Conservation (phyloP, 129 eudicot genomes). For the Cynara cardunculus region DNA sequence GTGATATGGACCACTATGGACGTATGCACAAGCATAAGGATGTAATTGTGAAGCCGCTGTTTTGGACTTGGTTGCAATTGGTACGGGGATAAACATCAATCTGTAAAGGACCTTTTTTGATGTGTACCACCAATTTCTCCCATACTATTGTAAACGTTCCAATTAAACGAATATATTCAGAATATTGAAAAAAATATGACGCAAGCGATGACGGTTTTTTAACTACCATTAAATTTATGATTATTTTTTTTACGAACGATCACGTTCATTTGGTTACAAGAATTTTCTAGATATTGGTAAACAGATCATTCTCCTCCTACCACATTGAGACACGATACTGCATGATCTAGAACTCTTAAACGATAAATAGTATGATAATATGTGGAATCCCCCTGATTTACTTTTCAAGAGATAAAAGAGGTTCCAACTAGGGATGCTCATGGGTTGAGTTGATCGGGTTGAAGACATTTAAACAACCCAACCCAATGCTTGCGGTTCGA, state of each 20-base stretch:
- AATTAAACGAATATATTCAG: neutral
- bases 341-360: no score
- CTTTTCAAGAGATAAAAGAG: no score
- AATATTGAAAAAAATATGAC: neutral
- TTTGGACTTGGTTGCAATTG: constrained; percentile 14
- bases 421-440: no score
- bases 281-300: neutral
- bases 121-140: constrained; percentile 1
- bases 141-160: neutral
- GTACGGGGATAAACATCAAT: constrained; percentile 8
- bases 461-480: no score
- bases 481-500: no score
- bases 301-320: no score
- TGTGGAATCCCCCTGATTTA: no score
- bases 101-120: constrained; percentile 6
- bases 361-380: no score
- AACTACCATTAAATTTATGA: neutral
- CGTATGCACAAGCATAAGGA: constrained; percentile 17
- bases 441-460: no score
- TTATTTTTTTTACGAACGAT: neutral
- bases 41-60: constrained; percentile 27
- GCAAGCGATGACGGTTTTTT: constrained; percentile 9
- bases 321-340: no score
- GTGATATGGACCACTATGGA: constrained; percentile 18
- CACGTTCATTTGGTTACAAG: neutral